Evolutionary conservation across 257 asterid genomes (phyloP).

Genomic region (Ballota nigra): DNA sequence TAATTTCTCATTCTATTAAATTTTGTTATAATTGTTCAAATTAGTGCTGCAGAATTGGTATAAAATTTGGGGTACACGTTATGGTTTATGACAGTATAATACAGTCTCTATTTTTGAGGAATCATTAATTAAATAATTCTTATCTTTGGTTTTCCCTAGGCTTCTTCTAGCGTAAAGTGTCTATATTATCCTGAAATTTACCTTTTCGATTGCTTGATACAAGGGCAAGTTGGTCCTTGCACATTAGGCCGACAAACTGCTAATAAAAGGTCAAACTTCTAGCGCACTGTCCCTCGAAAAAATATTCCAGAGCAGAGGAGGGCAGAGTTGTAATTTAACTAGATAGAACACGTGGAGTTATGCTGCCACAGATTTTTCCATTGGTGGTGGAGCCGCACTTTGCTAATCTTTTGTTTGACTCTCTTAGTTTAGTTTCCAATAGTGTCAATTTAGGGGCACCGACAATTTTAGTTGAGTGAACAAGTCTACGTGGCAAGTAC

Average conservation of each 20-base stretch:
- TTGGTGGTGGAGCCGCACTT: conserved; percentile 31
- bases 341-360: conserved; percentile 43
- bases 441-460: conserved; percentile 33
- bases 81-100: background rate
- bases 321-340: conserved; percentile 23
- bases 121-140: background rate
- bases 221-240: conserved; percentile 42
- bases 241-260: conserved; percentile 1
- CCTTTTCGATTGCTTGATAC: conserved; percentile 11
- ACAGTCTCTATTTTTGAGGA: background rate
- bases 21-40: background rate
- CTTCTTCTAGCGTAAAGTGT: conserved; percentile 18
- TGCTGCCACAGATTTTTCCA: conserved; percentile 35
- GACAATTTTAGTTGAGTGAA: conserved; percentile 30
- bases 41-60: background rate
- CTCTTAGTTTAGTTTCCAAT: background rate
- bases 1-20: background rate
- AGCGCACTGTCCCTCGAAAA: background rate
- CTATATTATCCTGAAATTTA: conserved; percentile 23
- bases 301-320: conserved; percentile 11
- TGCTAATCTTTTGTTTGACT: background rate
- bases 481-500: conserved; percentile 11
- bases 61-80: background rate
- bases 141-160: background rate
- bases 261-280: conserved; percentile 13